Evolutionary conservation across 306 rosid species (phyloP), one percentile per base, ranked within the genome.

Genomic region (Psophocarpus tetragonolobus): DNA sequence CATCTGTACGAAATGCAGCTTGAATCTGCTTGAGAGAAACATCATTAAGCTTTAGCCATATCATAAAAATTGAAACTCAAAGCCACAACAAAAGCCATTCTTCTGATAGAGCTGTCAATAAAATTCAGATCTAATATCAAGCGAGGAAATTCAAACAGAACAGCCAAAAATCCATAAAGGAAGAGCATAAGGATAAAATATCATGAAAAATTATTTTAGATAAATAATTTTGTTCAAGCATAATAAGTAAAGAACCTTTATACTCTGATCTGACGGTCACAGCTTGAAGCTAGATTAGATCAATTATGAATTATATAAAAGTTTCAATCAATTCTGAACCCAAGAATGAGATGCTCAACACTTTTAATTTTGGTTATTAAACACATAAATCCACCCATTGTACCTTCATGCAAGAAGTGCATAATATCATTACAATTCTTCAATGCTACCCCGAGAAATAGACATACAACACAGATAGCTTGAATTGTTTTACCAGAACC

Each of bases 1-100:
- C 97, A 66, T 93, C 97, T 0, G 97, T 93, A 38, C 96, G 97
- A 78, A 90, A 93, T 71, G 97, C 97, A 80, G 97, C 96, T 93
- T 90, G 97, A 80, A 93, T 87, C 97, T 93, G 72, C 66, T 76
- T 2, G 77, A 67, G 56, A 45, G 50, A 68, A 68, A 41, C 0
- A 4, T 51, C 69, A 60, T 15, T 70, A 33, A 44, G 45, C 29
- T 17, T 5, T 24, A 35, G 51, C 23, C 36, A 44, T 29, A 67
- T 29, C 29, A 50, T 13, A 35, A 17, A 5, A 5, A 51, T 63
- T 36, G 24, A 3, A 63, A 44, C 35, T 69, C 23, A 7, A 42
- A 21, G 60, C 76, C 12, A 27, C 30, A 23, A 41, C 8, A 30
- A 41, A 53, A 77, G 38, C 13, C 15, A 54, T 23, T 64, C 41